Evolutionary conservation across 371 early-diverging fungal genomes (phyloP).

Genomic region (Blakeslea trispora): DNA sequence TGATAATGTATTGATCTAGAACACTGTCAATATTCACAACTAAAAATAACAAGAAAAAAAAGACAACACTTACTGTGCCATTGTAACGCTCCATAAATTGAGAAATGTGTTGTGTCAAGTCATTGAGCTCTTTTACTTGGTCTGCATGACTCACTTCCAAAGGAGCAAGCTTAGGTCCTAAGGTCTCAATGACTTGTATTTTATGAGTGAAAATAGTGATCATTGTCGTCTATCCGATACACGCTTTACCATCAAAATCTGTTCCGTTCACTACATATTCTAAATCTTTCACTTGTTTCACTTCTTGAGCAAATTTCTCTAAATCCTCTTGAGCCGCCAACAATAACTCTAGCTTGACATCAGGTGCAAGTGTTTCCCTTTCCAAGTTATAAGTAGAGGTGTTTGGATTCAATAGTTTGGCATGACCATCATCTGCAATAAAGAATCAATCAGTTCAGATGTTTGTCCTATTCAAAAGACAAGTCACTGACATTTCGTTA

Average conservation of each 20-base stretch:
- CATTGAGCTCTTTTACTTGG: constrained; percentile 44
- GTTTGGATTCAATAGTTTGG: constrained; percentile 46
- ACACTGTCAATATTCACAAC: background rate
- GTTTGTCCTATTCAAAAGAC: background rate
- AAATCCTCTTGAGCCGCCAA: constrained; percentile 58
- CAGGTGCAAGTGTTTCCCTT: constrained; percentile 53
- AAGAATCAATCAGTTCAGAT: background rate
- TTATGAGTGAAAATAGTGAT: background rate
- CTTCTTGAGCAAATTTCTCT: constrained; percentile 50
- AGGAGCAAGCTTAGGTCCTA: constrained; percentile 48
- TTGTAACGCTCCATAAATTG: constrained; percentile 58
- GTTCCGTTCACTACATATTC: constrained; percentile 53
- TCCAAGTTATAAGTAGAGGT: constrained; percentile 51
- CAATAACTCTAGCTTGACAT: constrained; percentile 58
- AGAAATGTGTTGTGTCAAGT: constrained; percentile 45
- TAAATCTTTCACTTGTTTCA: constrained; percentile 58
- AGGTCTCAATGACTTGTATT: constrained; percentile 44
- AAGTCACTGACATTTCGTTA: constrained; percentile 52
- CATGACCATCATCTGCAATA: constrained; percentile 42
- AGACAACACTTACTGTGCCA: constrained; percentile 45
- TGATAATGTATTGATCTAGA: constrained; percentile 61
- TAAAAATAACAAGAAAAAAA: no score
- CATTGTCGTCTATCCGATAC: no score
- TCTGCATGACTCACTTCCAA: constrained; percentile 53
- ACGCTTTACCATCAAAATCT: constrained; percentile 15